Conservation (phyloP, 2,329 filamentous ascomycete species). For the Phaeoacremonium minimum region DNA sequence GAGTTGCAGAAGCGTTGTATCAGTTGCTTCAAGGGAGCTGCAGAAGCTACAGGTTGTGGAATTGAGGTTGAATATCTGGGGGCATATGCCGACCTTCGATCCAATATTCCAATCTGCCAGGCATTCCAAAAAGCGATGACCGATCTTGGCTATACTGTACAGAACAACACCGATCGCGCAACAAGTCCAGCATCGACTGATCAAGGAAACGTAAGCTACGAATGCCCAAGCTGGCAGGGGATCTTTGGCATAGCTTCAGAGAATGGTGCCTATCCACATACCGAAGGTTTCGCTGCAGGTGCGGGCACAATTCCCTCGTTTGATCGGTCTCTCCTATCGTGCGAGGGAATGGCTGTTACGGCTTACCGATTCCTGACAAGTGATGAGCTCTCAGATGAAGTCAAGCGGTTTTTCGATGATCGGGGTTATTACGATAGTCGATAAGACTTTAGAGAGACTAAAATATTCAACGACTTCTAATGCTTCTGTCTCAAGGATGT, state of each 20-base stretch:
- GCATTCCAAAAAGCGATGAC: neutral
- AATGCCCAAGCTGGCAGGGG: slow-evolving; percentile 6
- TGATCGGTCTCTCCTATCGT: neutral
- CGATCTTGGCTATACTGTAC: slow-evolving; percentile 1
- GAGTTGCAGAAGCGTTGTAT: slow-evolving; percentile 3
- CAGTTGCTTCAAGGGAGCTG: slow-evolving; percentile 7
- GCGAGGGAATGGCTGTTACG: slow-evolving; percentile 1
- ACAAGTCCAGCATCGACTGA: slow-evolving; percentile 6
- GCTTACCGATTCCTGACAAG: neutral
- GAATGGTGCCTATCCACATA: slow-evolving; percentile 1
- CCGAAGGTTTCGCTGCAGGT: neutral
- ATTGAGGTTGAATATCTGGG: slow-evolving; percentile 1
- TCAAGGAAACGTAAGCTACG: slow-evolving; percentile 8
- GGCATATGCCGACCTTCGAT: slow-evolving; percentile 1
- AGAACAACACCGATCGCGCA: neutral
- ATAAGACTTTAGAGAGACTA: no score
- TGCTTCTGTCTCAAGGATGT: no score
- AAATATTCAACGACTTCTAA: no score
- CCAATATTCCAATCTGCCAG: neutral
- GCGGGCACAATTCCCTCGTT: neutral
- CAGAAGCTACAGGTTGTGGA: slow-evolving; percentile 5
- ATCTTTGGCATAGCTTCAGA: slow-evolving; percentile 5
- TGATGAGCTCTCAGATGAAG: neutral
- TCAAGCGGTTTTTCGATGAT: neutral
- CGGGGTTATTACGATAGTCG: no score